phyloP scores from a whole-genome alignment of 2,329 filamentous ascomycete species.

The Colletotrichum filicis region DNA sequence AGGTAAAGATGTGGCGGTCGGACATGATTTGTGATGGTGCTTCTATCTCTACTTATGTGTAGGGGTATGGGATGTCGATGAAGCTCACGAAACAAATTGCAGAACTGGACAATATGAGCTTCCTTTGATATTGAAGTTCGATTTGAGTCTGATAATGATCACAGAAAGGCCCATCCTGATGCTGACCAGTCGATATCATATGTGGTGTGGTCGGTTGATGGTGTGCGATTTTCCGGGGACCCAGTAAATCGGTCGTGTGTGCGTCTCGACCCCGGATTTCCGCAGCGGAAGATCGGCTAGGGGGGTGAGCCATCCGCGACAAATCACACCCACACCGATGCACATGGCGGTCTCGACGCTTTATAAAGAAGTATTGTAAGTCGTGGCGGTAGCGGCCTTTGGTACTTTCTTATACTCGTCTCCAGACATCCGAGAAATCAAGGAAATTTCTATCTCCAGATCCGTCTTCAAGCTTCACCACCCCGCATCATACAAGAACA shows the following conservation, averaged over 20 bases:
- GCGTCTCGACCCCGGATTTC: conserved; percentile 23
- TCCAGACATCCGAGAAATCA: too few relatives aligned
- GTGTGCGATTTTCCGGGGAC: conserved; percentile 13
- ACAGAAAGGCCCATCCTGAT: background rate
- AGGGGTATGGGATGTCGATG: background rate
- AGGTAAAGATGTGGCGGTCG: conserved; percentile 63
- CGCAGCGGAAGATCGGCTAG: conserved; percentile 31
- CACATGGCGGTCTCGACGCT: background rate
- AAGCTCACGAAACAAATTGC: background rate
- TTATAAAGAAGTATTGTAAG: background rate
- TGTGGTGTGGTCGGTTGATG: conserved; percentile 13
- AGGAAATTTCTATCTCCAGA: background rate
- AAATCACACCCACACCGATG: background rate
- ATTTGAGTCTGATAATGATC: background rate
- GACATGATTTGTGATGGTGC: conserved; percentile 53
- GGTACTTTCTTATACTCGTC: background rate
- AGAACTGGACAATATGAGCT: background rate
- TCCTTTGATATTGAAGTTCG: background rate
- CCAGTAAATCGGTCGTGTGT: background rate
- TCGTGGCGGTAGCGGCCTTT: too few relatives aligned
- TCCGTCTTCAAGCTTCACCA: background rate
- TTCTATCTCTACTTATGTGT: too few relatives aligned
- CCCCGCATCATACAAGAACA: background rate
- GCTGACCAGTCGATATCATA: conserved; percentile 15
- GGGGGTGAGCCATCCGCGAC: background rate